Evolutionary conservation across 129 eudicot genomes (phyloP).

Genomic region (Chrysanthemum makinoi): DNA sequence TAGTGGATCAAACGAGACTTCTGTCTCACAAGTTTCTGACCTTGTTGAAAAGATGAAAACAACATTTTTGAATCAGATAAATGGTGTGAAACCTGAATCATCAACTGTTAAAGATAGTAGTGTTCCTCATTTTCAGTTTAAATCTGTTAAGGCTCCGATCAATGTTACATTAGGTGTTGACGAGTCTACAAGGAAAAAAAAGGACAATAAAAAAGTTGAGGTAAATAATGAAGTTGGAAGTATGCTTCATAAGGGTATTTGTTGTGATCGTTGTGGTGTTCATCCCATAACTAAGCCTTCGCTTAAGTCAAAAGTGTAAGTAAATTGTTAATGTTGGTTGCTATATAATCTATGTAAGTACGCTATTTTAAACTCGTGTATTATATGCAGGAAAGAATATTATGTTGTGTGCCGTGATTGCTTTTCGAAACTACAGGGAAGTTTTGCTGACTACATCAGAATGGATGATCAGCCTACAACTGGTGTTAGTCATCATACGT

Average conservation of each 20-base stretch:
- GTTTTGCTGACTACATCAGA: slow-evolving; percentile 48
- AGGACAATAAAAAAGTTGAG: too few species aligned
- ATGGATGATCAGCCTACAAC: slow-evolving; percentile 51
- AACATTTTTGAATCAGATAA: too few species aligned
- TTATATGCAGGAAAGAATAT: slow-evolving; percentile 54
- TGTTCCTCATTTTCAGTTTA: too few species aligned
- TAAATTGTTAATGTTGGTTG: neutral
- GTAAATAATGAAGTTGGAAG: too few species aligned
- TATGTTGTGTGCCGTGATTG: slow-evolving; percentile 71
- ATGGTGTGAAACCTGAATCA: neutral
- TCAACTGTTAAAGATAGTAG: neutral
- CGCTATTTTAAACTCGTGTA: neutral
- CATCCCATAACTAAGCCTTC: too few species aligned
- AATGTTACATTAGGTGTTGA: too few species aligned
- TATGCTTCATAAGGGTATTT: too few species aligned
- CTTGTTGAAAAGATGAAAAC: neutral
- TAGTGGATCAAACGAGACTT: slow-evolving; percentile 35
- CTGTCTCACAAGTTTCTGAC: neutral
- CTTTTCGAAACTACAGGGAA: slow-evolving; percentile 40
- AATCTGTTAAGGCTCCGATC: too few species aligned
- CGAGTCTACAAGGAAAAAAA: too few species aligned
- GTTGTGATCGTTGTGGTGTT: too few species aligned
- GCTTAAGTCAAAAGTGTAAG: slow-evolving; percentile 53
- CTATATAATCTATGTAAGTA: neutral
- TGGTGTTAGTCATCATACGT: slow-evolving; percentile 15